Base-by-base conservation (phyloP, 1,284 basidiomycete species). In the Exobasidium cylindrosporum region DNA sequence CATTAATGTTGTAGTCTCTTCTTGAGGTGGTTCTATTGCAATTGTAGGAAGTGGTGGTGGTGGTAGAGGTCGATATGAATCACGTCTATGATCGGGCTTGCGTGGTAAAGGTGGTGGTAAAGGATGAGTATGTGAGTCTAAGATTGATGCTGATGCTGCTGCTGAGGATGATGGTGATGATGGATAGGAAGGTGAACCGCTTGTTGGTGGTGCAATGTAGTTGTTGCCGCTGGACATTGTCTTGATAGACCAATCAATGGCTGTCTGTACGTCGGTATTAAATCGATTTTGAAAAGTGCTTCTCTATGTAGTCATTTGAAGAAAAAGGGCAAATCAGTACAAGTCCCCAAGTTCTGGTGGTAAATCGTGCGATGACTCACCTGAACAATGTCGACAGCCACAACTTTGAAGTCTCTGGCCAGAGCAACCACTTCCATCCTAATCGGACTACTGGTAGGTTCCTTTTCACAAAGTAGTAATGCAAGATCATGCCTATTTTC, bases 401-500 rank as follows among this genome's bases (percentile, higher is more conserved):
- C 35, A 44, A 45, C 31, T 53, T 61, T 52, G 10, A 61, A 30
- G 26, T 57, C 55, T n/a, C 26, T 30, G 29, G 97, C 94, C 26
- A 96, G 97, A 89, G 98, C 95, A 96, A 91, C 92, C 0, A 97
- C 94, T 0, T 90, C 92, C 4, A 85, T 98, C 26, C 96, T 97
- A 81, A 90, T 98, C 47, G 95, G 95, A 66, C 95, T 97, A 81
- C 87, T 98, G 47, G 88, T 97, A 59, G 96, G 97, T 81, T 81
- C 74, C 32, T 90, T 84, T 21, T 83, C 83, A 70, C 90, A 91
- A 35, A 91, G 88, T 58, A 88, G 81, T 4, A 89, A 85, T 0
- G 89, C 89, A 35, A 91, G 86, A 75, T 91, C 90, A 68, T 90
- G 88, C 61, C 90, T 87, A 54, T 85, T 80, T 65, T 88, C 86